Conservation (phyloP, 2,329 filamentous ascomycete species). For the Decorospora gaudefroyi region DNA sequence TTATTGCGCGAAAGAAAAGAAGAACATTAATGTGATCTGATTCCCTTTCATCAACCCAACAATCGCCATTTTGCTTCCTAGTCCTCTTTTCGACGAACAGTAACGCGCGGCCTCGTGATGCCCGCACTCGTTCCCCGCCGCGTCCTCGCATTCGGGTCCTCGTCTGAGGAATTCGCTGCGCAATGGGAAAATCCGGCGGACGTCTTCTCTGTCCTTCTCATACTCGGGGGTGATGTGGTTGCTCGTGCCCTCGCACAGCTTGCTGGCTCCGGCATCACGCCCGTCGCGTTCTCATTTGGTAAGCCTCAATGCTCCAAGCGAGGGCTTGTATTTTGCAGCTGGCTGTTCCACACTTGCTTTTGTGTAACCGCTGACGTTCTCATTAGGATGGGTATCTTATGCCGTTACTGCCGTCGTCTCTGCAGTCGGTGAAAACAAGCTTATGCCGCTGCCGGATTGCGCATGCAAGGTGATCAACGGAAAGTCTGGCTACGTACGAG, state of each 20-base stretch:
- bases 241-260: constrained; percentile 23
- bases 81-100: not conserved
- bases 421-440: constrained; percentile 18
- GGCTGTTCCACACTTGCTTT: no score
- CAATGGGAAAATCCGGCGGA: not conserved
- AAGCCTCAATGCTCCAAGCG: no score
- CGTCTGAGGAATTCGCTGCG: not conserved
- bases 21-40: no score
- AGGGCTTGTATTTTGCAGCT: no score
- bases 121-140: not conserved
- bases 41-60: no score
- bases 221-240: constrained; percentile 21
- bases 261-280: constrained; percentile 20
- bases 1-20: no score
- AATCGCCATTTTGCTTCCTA: no score
- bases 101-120: not conserved
- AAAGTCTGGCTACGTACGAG: constrained; percentile 12
- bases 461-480: constrained; percentile 18
- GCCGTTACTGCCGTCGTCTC: constrained; percentile 15
- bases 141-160: not conserved
- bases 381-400: constrained; percentile 23
- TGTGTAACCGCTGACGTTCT: no score
- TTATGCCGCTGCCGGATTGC: constrained; percentile 22
- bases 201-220: constrained; percentile 16
- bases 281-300: constrained; percentile 32